Percentiles rank a stretch among this genome's conserved stretches.
Evolutionary conservation across 495 filamentous ascomycete species (phyloP).

Genomic region (Talaromyces thailandensis): DNA sequence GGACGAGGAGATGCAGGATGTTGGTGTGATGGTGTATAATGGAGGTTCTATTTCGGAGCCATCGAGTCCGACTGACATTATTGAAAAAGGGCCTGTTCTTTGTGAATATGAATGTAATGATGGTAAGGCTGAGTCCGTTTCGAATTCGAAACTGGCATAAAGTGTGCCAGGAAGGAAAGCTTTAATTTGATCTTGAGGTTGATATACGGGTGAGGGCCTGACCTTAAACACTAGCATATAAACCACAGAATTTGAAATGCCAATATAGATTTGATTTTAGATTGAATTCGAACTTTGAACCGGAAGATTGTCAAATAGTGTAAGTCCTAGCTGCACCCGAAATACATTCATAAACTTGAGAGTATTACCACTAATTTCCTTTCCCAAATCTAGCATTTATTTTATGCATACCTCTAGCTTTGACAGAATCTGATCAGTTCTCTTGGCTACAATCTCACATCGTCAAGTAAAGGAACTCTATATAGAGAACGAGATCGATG

Average conservation of each 20-base stretch:
- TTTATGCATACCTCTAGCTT: too few relatives aligned
- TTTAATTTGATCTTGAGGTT: not conserved
- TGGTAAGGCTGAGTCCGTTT: not conserved
- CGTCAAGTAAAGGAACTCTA: too few relatives aligned
- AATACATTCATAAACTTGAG: too few relatives aligned
- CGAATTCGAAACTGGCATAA: not conserved
- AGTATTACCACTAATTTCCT: too few relatives aligned
- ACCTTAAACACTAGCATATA: not conserved
- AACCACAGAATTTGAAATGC: too few relatives aligned
- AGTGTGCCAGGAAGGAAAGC: not conserved
- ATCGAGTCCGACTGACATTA: slow-evolving; percentile 14
- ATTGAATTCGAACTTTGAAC: too few relatives aligned
- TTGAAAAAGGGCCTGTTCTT: slow-evolving; percentile 5
- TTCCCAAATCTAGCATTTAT: too few relatives aligned
- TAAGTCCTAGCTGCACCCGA: too few relatives aligned
- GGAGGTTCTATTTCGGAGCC: slow-evolving; percentile 20
- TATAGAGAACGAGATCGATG: not conserved
- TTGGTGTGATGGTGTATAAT: slow-evolving; percentile 14
- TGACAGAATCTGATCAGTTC: too few relatives aligned
- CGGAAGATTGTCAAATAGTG: too few relatives aligned
- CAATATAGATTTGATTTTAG: too few relatives aligned
- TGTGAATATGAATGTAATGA: not conserved
- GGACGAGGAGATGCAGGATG: slow-evolving; percentile 12
- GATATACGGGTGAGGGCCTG: not conserved
- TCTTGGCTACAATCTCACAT: too few relatives aligned